phyloP scores from a whole-genome alignment of 2,329 filamentous ascomycete genomes.

The Aspergillus novofumigatus region DNA sequence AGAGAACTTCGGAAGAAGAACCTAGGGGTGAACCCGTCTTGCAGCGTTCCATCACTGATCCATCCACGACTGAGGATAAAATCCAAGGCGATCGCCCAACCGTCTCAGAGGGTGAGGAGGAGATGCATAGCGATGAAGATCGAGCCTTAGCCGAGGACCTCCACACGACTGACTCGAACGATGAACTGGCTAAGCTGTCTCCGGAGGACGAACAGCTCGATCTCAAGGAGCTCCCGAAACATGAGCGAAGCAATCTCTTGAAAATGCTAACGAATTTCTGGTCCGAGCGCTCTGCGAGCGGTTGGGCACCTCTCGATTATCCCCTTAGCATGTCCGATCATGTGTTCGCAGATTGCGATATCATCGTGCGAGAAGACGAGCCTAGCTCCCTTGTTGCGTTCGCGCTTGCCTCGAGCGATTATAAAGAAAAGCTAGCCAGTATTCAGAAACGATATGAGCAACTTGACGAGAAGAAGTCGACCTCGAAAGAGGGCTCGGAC shows the following conservation, averaged over 20 bases:
- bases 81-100: conserved; percentile 47
- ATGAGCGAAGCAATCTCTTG: conserved; percentile 89
- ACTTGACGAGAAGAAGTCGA: conserved; percentile 22
- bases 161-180: conserved; percentile 53
- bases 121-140: conserved; percentile 67
- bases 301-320: conserved; percentile 89
- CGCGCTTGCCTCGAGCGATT: conserved; percentile 82
- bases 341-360: conserved; percentile 93
- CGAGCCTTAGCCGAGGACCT: conserved; percentile 65
- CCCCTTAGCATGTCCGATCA: conserved; percentile 84
- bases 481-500: conserved; percentile 32
- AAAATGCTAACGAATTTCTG: conserved; percentile 97
- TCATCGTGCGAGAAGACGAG: conserved; percentile 95
- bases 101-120: conserved; percentile 64
- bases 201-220: conserved; percentile 54
- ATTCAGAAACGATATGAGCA: conserved; percentile 36
- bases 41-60: conserved; percentile 28
- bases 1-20: conserved; percentile 20
- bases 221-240: conserved; percentile 74
- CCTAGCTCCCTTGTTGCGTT: conserved; percentile 95
- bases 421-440: conserved; percentile 69
- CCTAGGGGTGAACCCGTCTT: conserved; percentile 32
- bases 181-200: conserved; percentile 48
- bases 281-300: conserved; percentile 94
- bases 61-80: conserved; percentile 41